A percentile compares a stretch with the other conserved stretches of the same genome.
Evolutionary conservation across 257 asterid genomes (phyloP).

Genomic region (Prunella vulgaris): DNA sequence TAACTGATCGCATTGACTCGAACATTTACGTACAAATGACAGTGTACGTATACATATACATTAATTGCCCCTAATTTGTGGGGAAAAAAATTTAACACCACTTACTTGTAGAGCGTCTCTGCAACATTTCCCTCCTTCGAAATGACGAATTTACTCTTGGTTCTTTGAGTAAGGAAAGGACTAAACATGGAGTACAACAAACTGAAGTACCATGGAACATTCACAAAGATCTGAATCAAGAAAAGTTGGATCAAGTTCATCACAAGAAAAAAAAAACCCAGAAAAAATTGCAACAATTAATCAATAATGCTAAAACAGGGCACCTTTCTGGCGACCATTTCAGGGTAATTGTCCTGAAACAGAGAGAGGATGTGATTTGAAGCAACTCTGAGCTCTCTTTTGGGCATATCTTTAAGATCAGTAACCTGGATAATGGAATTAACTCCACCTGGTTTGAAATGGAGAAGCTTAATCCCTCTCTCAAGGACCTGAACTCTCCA

Average conservation of each 20-base stretch:
- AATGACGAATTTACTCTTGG: constrained; percentile 89
- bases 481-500: constrained; percentile 44
- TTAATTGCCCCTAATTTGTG: background rate
- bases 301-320: background rate
- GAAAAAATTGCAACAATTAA: background rate
- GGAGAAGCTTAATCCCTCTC: constrained; percentile 52
- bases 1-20: no score
- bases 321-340: constrained; percentile 93
- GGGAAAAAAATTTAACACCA: background rate
- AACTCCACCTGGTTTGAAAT: constrained; percentile 79
- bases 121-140: constrained; percentile 89
- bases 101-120: constrained; percentile 81
- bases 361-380: constrained; percentile 79
- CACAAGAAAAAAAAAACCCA: background rate
- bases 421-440: constrained; percentile 49
- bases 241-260: no score
- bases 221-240: constrained; percentile 81
- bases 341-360: constrained; percentile 93
- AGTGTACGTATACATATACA: background rate
- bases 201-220: constrained; percentile 95
- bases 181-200: constrained; percentile 89
- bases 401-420: constrained; percentile 74
- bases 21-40: background rate
- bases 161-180: constrained; percentile 89
- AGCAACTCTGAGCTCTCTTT: constrained; percentile 74